Evolutionary conservation across 2,329 filamentous ascomycete species (phyloP).

Genomic region (Rhexocercosporidium sp.): DNA sequence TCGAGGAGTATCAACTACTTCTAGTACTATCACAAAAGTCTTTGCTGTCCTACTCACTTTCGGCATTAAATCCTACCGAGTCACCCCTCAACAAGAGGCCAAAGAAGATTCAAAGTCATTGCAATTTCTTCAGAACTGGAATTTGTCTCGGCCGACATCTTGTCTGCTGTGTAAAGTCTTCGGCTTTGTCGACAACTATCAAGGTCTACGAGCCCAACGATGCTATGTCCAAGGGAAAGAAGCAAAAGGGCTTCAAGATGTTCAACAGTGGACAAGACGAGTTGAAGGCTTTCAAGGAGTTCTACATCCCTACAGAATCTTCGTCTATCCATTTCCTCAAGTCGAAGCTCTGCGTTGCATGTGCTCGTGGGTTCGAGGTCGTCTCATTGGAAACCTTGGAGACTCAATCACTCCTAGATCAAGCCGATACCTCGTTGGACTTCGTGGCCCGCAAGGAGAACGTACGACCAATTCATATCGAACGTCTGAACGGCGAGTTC

Average conservation of each 20-base stretch:
- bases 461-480: constrained; percentile 94
- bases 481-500: constrained; percentile 96
- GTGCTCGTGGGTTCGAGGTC: constrained; percentile 94
- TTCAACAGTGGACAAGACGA: constrained; percentile 93
- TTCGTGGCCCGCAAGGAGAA: constrained; percentile 95
- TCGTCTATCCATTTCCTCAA: constrained; percentile 97
- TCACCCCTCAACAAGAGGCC: constrained; percentile 81
- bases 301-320: constrained; percentile 98
- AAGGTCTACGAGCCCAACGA: constrained; percentile 99
- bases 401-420: constrained; percentile 94
- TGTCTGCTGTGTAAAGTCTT: constrained; percentile 96
- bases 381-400: constrained; percentile 97
- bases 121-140: constrained; percentile 97
- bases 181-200: constrained; percentile 90
- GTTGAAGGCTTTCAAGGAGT: constrained; percentile 96
- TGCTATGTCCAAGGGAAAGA: constrained; percentile 89
- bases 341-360: constrained; percentile 95
- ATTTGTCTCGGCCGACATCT: constrained; percentile 93
- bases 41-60: constrained; percentile 84
- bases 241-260: constrained; percentile 96
- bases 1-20: constrained; percentile 93
- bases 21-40: constrained; percentile 94
- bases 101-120: constrained; percentile 96
- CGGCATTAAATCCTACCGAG: constrained; percentile 85
- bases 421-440: constrained; percentile 96